phyloP scores from a whole-genome alignment of 2,329 filamentous ascomycete genomes.

The Aspergillus japonicus region DNA sequence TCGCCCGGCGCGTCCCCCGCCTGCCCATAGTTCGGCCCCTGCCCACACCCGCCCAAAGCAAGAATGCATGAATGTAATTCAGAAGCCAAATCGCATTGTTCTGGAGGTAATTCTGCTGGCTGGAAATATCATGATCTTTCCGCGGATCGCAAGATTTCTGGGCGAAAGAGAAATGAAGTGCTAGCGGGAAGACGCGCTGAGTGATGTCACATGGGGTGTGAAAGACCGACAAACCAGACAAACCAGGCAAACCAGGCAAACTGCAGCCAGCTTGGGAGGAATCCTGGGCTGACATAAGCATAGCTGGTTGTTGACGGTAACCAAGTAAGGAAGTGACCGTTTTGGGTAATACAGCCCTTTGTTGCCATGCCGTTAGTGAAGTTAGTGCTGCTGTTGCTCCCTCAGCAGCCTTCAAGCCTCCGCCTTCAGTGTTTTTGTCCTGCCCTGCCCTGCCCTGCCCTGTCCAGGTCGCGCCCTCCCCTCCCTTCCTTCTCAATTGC shows the following conservation, averaged over 20 bases:
- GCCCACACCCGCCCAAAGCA: background rate
- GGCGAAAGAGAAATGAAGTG: slow-evolving; percentile 2
- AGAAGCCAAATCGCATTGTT: slow-evolving; percentile 7
- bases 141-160: background rate
- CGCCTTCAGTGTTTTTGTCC: background rate
- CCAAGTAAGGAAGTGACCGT: slow-evolving; percentile 22
- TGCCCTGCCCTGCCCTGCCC: background rate
- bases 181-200: slow-evolving; percentile 26
- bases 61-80: background rate
- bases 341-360: slow-evolving; percentile 14
- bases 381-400: background rate
- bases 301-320: slow-evolving; percentile 23
- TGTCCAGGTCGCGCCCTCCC: background rate
- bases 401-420: too few species aligned
- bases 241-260: slow-evolving; percentile 14
- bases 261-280: slow-evolving; percentile 14
- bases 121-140: background rate
- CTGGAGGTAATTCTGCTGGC: too few species aligned
- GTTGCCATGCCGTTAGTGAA: background rate
- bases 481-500: slow-evolving; percentile 4
- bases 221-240: background rate
- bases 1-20: slow-evolving; percentile 17
- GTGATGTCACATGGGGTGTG: slow-evolving; percentile 27
- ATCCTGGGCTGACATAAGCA: slow-evolving; percentile 19
- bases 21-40: background rate